Percentiles rank a stretch among this genome's conserved stretches.
Evolutionary conservation across 129 eudicot species (phyloP).

Genomic region (Flaveria trinervia): DNA sequence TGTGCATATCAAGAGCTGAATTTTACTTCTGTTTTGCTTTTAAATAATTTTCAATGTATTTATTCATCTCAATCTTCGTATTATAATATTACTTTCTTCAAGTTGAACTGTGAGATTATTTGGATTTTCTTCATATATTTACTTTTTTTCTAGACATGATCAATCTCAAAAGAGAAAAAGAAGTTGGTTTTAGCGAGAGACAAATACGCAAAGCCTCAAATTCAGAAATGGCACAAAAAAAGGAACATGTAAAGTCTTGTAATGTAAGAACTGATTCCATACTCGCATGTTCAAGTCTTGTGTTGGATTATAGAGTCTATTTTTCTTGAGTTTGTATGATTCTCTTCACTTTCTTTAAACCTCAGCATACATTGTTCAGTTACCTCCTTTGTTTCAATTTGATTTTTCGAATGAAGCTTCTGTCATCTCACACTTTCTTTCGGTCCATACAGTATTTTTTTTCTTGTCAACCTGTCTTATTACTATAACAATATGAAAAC

Average conservation of each 20-base stretch:
- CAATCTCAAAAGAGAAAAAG: not conserved
- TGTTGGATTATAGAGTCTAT: not conserved
- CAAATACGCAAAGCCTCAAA: not conserved
- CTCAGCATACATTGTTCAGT: not conserved
- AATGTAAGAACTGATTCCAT: not conserved
- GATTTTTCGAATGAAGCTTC: not conserved
- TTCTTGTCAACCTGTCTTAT: not conserved
- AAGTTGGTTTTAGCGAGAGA: not conserved
- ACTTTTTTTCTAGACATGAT: not conserved
- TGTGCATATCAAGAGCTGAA: not conserved
- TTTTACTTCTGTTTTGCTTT: no score
- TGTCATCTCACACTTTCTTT: not conserved
- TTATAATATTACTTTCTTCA: no score
- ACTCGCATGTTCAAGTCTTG: not conserved
- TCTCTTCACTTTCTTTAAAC: not conserved
- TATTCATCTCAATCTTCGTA: no score
- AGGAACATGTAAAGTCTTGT: not conserved
- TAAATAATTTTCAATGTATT: no score
- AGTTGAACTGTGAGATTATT: no score
- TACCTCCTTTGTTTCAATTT: not conserved
- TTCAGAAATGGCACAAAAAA: not conserved
- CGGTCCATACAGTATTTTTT: not conserved
- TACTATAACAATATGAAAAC: not conserved
- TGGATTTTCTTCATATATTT: not conserved
- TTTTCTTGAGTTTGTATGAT: no score